phyloP scores from a whole-genome alignment of 192 early-diverging fungal species.

The Rhizophlyctis rosea region DNA sequence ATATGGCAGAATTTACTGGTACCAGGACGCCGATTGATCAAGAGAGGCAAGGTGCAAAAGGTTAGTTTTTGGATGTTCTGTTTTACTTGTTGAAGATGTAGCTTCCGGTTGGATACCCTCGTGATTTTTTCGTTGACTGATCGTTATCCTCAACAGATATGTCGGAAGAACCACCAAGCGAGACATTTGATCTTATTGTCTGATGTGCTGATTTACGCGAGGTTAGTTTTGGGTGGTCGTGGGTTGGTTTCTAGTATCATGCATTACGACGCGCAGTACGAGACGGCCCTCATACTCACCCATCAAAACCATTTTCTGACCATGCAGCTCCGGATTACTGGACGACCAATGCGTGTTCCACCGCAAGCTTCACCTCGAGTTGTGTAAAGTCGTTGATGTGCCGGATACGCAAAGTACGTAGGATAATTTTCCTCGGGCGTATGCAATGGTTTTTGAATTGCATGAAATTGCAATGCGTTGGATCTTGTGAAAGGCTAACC shows the following conservation, averaged over 20 bases:
- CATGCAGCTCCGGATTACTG: constrained; percentile 51
- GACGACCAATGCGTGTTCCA: constrained; percentile 65
- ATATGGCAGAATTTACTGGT: constrained; percentile 52
- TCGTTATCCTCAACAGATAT: constrained; percentile 44
- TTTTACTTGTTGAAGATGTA: too few relatives aligned
- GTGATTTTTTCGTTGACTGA: constrained; percentile 2
- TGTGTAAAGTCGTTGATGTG: constrained; percentile 40
- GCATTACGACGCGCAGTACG: too few relatives aligned
- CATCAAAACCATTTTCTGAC: too few relatives aligned
- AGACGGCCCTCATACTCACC: background rate
- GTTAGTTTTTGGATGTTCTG: constrained; percentile 6
- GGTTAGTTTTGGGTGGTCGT: constrained; percentile 1
- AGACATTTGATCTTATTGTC: constrained; percentile 73
- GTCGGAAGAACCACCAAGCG: constrained; percentile 68
- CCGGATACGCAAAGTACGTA: constrained; percentile 17
- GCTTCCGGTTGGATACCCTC: background rate
- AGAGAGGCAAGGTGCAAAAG: constrained; percentile 62
- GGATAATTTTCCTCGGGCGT: constrained; percentile 1
- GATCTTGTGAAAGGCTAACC: constrained; percentile 1
- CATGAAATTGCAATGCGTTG: background rate
- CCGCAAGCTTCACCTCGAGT: constrained; percentile 67
- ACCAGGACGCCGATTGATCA: constrained; percentile 67
- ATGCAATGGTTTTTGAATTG: background rate
- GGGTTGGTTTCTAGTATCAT: background rate
- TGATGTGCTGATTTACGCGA: constrained; percentile 72